Conservation (phyloP, 2,329 filamentous ascomycete genomes). For the Aspergillus intermedius region DNA sequence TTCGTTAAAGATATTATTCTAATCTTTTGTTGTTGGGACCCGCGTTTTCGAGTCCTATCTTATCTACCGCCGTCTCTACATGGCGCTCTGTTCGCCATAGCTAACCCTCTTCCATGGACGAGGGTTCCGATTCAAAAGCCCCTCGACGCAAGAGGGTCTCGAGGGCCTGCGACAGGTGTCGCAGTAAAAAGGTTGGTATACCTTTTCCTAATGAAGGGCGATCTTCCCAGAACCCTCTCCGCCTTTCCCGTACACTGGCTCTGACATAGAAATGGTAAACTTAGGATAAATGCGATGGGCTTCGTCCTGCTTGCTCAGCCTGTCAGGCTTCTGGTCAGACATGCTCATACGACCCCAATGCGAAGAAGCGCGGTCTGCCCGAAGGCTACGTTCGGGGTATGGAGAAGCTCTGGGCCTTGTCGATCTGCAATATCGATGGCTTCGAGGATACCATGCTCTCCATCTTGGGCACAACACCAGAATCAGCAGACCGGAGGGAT, state of each 20-base stretch:
- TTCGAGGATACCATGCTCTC: constrained; percentile 37
- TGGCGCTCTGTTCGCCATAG: constrained; percentile 17
- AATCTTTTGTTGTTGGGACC: neutral
- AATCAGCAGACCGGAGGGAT: constrained; percentile 24
- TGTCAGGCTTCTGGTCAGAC: constrained; percentile 34
- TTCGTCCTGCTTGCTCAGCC: constrained; percentile 37
- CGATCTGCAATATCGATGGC: constrained; percentile 39
- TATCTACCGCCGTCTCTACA: constrained; percentile 6
- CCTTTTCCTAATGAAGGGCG: neutral
- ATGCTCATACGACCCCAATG: constrained; percentile 40
- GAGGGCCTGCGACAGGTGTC: constrained; percentile 41
- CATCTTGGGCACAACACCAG: constrained; percentile 31
- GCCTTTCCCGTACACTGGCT: neutral
- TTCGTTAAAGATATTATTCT: too few species aligned
- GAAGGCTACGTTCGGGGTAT: constrained; percentile 43
- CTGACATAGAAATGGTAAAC: constrained; percentile 1
- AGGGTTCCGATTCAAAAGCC: constrained; percentile 31
- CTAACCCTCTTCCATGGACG: constrained; percentile 30
- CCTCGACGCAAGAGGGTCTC: constrained; percentile 41
- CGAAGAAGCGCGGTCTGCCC: constrained; percentile 41
- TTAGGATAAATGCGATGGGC: constrained; percentile 40
- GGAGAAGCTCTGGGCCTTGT: constrained; percentile 42
- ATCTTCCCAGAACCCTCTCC: neutral
- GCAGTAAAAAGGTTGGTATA: constrained; percentile 34
- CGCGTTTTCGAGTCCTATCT: neutral